Percentiles rank a stretch among this genome's conserved stretches.
phyloP scores from a whole-genome alignment of 371 early-diverging fungal species.

The Lichtheimia corymbifera region DNA sequence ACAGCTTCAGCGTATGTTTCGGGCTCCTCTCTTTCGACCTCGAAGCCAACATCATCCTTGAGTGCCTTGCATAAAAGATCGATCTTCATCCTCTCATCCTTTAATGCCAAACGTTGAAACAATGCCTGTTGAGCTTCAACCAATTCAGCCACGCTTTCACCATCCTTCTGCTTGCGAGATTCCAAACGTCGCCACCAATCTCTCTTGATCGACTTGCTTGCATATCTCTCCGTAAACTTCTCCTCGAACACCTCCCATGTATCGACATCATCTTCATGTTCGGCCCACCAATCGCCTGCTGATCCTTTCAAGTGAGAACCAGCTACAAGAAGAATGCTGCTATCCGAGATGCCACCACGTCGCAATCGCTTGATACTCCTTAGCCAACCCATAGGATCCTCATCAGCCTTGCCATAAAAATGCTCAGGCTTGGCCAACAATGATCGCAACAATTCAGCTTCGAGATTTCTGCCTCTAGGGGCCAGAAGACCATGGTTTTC shows the following conservation, averaged over 20 bases:
- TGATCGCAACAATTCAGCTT: too few species aligned
- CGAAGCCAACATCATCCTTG: background rate
- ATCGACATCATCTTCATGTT: background rate
- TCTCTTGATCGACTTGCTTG: background rate
- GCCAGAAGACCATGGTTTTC: too few species aligned
- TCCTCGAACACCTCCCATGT: background rate
- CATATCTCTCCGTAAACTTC: background rate
- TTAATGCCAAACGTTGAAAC: background rate
- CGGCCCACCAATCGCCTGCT: slow-evolving; percentile 6
- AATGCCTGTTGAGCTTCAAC: background rate
- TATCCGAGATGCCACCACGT: background rate
- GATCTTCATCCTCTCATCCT: background rate
- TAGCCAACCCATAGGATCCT: slow-evolving; percentile 4
- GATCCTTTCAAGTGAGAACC: slow-evolving; percentile 1
- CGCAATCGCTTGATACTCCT: background rate
- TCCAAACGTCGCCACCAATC: slow-evolving; percentile 5
- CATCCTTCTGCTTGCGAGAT: background rate
- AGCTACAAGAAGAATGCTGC: background rate
- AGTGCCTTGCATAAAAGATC: background rate
- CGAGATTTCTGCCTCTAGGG: too few species aligned
- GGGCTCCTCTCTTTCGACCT: background rate
- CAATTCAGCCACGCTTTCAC: slow-evolving; percentile 1
- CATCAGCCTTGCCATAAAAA: background rate
- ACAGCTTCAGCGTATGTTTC: background rate
- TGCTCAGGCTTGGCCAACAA: background rate